Base-by-base conservation (phyloP, 257 asterid genomes). In the Dorcoceras hygrometricum region DNA sequence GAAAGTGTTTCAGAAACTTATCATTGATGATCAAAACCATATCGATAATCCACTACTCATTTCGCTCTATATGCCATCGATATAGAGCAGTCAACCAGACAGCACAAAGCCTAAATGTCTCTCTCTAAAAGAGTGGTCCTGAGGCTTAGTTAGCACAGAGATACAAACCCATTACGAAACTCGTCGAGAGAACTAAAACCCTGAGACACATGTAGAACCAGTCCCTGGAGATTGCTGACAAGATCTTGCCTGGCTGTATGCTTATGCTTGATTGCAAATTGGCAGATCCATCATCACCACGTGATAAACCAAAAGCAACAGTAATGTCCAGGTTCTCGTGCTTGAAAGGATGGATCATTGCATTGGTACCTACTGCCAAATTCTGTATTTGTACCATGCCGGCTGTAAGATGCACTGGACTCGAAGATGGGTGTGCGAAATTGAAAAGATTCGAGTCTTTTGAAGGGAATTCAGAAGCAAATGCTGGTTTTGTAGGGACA, bases 401-500 rank as follows among this genome's bases (percentile, higher is more conserved):
- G 3, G 91, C 95, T 4, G 96, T 87, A 27, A 94, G 70, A 48
- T 81, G 90, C 2, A 71, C 83, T 0, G 95, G 76, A 55, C 86
- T 82, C 59, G 96, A 83, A 71, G 97, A 62, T 34, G 59, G 84
- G 18, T 81, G 79, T 7, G 76, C 55, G 16, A 90, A 76, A 77
- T 65, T 75, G 80, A 86, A 79, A 28, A 66, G 84, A 69, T 77
- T 57, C 0, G 81, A 78, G 51, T 77, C 83, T 69, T 94, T 87
- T 14, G 95, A 71, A 61, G 98, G 92, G 25, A 84, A 85, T 70
- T 94, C 99, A 3, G 96, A 71, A 62, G 99, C 98, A 75, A 87
- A 71, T 63, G 99, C 97, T 7, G 96, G 87, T 26, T 96, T 93
- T 67, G 98, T 95, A n/a, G 83, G 86, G 77, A 87, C 71, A 82